Evolutionary conservation across 495 filamentous ascomycete genomes (phyloP), one percentile per base, ranked within the genome.

Genomic region (Daldinia childiae): DNA sequence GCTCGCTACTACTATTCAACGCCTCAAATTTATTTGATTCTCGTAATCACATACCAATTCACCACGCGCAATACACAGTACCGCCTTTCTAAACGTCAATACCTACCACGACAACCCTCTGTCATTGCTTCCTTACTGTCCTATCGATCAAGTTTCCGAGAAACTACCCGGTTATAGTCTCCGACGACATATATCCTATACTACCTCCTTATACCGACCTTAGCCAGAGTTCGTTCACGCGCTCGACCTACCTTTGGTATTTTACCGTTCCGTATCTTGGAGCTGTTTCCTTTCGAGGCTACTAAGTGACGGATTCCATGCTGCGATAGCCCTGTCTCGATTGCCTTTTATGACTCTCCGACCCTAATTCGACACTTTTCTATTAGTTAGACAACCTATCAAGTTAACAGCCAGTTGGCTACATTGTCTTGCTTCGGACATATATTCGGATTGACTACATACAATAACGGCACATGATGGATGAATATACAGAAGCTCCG

Each of bases 401-500:
- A 32, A 34, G 26, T 54, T 21, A 26, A 39, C 41, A 30, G 34
- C 36, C 55, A 19, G 50, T 48, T 19, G 57, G 26, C 24, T 56
- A 24, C 36, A 38, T 51, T 15, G 39, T 57, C 45, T 55, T 58
- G 15, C 41, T 30, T 62, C 43, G 55, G 21, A 58, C 26, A 52
- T 30, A 30, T 50, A 48, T 54, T 51, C 19, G 57, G 26, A 29
- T 66, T 62, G 59, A 55, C 56, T 34, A 60, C 26, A 26, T 39
- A 21, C 30, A 67, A 54, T 36, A 54, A n/a, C 27, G 55, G 39
- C 27, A 26, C 54, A 75, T 66, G 71, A 83, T 84, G 81, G 85
- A 87, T 43, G 88, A 87, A 63, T 92, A 91, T 77, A 86, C 93
- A 65, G 94, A 96, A 66, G 91, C 88, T 78, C 90, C 90, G 50